Evolutionary conservation across 164 flowering plant genomes (phyloP).

Genomic region (Buxus sempervirens): DNA sequence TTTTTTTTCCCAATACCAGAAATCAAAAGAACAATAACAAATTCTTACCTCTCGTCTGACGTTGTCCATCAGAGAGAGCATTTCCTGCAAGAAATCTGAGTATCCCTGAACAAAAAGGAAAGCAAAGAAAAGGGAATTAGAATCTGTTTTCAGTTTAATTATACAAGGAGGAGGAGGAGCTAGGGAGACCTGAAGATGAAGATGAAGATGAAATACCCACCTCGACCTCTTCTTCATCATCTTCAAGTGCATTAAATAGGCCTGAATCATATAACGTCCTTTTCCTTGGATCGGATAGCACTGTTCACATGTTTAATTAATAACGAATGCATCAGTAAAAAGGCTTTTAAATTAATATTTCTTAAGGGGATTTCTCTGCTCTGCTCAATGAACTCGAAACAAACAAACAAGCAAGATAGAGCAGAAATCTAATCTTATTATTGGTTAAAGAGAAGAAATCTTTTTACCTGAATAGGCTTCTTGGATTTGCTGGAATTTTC

Average conservation of each 20-base stretch:
- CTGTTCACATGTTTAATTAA: constrained; percentile 24
- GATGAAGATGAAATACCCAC: neutral
- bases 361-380: too few species aligned
- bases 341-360: too few species aligned
- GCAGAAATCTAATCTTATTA: too few species aligned
- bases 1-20: neutral
- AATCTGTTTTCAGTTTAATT: too few species aligned
- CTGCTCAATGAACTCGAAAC: neutral
- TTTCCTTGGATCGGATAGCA: constrained; percentile 63
- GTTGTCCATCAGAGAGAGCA: constrained; percentile 45
- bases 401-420: too few species aligned
- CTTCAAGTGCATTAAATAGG: constrained; percentile 36
- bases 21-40: neutral
- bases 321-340: too few species aligned
- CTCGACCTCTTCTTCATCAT: constrained; percentile 53
- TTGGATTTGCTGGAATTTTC: constrained; percentile 79
- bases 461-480: constrained; percentile 78
- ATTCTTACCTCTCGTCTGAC: constrained; percentile 39
- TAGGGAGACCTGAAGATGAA: neutral
- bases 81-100: constrained; percentile 53
- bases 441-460: neutral
- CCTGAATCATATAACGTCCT: constrained; percentile 74
- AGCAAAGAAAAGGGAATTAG: neutral
- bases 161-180: too few species aligned
- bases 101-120: constrained; percentile 34